Evolutionary conservation across 495 filamentous ascomycete species (phyloP).

Genomic region (Bacidia gigantensis): DNA sequence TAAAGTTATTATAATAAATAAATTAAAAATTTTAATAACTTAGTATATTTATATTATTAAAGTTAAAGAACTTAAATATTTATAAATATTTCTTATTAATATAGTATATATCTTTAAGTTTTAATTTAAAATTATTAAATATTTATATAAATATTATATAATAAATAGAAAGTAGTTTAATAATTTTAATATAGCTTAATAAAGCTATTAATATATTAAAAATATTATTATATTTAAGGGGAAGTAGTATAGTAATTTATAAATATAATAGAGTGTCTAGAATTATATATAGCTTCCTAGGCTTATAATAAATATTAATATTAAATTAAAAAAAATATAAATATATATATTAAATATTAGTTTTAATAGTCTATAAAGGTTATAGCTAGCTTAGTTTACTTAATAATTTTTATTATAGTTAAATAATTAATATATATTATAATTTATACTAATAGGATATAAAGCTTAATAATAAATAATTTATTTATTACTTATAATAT

Average conservation of each 20-base stretch:
- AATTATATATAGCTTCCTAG: neutral
- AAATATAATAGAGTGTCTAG: neutral
- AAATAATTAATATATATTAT: neutral
- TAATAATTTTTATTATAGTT: neutral
- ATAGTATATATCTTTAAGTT: no score
- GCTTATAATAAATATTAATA: conserved; percentile 1
- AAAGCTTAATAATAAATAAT: neutral
- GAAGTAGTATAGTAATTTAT: neutral
- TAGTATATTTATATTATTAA: no score
- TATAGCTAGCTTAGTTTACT: neutral
- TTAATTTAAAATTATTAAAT: no score
- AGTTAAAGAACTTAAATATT: no score
- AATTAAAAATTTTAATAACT: neutral
- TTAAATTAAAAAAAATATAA: conserved; percentile 1
- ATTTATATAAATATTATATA: no score
- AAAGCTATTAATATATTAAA: neutral
- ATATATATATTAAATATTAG: neutral
- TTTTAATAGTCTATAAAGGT: neutral
- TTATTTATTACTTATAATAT: neutral
- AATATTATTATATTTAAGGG: neutral
- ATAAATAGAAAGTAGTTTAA: no score
- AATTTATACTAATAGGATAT: neutral
- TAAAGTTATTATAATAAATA: neutral
- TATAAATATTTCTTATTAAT: no score
- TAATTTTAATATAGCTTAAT: no score